These are phyloP conservation scores for Diplodia scrobiculata DNA, from an alignment of 2,329 filamentous ascomycete species.

Conservation along the genomic window DNA sequence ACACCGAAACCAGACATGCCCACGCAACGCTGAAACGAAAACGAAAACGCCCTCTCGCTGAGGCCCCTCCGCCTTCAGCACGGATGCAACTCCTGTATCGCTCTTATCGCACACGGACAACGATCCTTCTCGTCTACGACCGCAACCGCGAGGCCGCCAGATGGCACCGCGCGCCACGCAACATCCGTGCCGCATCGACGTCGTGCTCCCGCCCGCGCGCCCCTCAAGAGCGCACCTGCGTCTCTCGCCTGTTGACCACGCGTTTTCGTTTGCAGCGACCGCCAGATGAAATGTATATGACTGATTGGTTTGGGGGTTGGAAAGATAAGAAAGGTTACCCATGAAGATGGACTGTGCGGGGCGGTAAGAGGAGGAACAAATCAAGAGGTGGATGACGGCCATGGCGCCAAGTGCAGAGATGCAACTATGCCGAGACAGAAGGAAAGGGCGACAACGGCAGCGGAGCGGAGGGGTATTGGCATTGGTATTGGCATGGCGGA, in stretches of 20 bases:
- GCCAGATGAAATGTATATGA: background rate
- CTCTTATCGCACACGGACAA: slow-evolving; percentile 4
- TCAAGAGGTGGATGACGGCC: background rate
- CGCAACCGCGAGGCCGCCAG: background rate
- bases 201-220: background rate
- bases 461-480: slow-evolving; percentile 14
- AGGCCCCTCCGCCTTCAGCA: background rate
- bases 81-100: background rate
- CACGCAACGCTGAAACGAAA: background rate
- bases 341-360: background rate
- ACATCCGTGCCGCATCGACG: background rate
- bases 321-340: background rate
- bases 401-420: background rate
- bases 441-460: background rate
- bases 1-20: background rate
- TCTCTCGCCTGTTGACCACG: background rate
- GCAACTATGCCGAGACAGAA: slow-evolving; percentile 1
- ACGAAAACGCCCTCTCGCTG: background rate
- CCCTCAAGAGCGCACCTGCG: background rate
- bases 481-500: background rate
- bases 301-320: background rate
- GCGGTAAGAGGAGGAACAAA: background rate
- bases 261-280: background rate
- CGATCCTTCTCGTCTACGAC: background rate
- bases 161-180: background rate